Evolutionary conservation across 768 basidiomycete genomes (phyloP).

Genomic region (Exidia glandulosa): DNA sequence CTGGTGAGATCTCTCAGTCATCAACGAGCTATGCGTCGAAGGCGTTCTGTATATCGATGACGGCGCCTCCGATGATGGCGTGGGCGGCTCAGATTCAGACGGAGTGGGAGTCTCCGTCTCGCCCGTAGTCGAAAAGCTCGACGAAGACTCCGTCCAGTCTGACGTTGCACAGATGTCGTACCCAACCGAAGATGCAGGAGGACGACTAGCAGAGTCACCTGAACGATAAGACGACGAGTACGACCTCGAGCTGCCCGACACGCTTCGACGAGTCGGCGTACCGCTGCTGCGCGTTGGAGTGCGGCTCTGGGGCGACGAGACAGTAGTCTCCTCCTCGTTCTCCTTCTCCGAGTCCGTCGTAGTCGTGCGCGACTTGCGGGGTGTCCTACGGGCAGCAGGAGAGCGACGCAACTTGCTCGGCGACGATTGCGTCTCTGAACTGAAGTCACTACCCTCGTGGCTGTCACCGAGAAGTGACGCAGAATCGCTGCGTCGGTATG

Average conservation of each 20-base stretch:
- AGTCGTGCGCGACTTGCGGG: slow-evolving; percentile 30
- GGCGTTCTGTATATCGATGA: background rate
- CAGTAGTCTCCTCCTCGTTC: slow-evolving; percentile 26
- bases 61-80: background rate
- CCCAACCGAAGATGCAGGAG: background rate
- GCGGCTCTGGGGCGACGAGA: background rate
- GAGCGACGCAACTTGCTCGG: slow-evolving; percentile 37
- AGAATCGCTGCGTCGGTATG: slow-evolving; percentile 40
- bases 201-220: background rate
- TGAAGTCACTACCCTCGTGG: slow-evolving; percentile 20
- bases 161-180: background rate
- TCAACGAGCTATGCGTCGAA: background rate
- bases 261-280: background rate
- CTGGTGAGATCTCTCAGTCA: background rate
- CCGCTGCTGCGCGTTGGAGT: slow-evolving; percentile 1
- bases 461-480: slow-evolving; percentile 49
- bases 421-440: slow-evolving; percentile 2
- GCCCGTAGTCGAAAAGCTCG: background rate
- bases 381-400: slow-evolving; percentile 42
- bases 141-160: background rate
- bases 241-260: background rate
- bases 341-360: slow-evolving; percentile 44
- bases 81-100: background rate
- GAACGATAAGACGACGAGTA: background rate
- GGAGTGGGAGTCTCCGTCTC: background rate